phyloP scores from a whole-genome alignment of 2,329 filamentous ascomycete species.

The Tolypocladium album region DNA sequence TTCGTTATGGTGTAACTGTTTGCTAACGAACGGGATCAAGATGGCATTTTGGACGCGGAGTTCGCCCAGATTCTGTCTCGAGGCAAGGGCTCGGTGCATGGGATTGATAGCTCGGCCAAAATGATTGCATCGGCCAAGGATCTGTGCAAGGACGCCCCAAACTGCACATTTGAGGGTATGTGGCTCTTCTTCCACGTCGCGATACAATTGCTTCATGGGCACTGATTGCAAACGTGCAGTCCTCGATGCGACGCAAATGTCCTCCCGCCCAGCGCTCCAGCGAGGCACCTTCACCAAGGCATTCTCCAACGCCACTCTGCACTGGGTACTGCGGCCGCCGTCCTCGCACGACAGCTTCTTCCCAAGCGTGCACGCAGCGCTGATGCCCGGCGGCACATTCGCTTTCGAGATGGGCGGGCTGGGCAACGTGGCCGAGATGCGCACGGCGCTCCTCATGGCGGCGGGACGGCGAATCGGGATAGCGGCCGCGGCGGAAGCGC shows the following conservation, averaged over 20 bases:
- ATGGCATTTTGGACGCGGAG: background rate
- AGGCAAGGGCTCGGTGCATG: background rate
- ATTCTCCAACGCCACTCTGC: background rate
- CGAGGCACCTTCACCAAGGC: background rate
- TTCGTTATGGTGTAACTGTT: background rate
- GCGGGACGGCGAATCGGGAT: constrained; percentile 41
- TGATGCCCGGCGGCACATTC: constrained; percentile 40
- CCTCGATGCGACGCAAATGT: background rate
- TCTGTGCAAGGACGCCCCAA: background rate
- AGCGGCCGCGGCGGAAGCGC: constrained; percentile 32
- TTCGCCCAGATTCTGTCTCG: background rate
- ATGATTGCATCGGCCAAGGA: background rate
- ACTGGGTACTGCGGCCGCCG: background rate
- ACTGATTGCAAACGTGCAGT: background rate
- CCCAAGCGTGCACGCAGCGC: background rate
- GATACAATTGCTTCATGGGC: background rate
- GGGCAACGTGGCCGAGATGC: constrained; percentile 56
- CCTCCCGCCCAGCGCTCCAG: background rate
- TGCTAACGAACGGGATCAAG: background rate
- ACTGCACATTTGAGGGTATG: background rate
- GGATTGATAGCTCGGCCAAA: background rate
- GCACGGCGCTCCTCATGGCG: constrained; percentile 43
- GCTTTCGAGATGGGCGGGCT: constrained; percentile 63
- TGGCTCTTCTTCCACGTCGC: background rate
- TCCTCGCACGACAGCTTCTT: background rate